Evolutionary conservation across 1,139 yeast genomes (phyloP), one percentile per base, ranked within the genome.

Genomic region (Suhomyces panamericanus): DNA sequence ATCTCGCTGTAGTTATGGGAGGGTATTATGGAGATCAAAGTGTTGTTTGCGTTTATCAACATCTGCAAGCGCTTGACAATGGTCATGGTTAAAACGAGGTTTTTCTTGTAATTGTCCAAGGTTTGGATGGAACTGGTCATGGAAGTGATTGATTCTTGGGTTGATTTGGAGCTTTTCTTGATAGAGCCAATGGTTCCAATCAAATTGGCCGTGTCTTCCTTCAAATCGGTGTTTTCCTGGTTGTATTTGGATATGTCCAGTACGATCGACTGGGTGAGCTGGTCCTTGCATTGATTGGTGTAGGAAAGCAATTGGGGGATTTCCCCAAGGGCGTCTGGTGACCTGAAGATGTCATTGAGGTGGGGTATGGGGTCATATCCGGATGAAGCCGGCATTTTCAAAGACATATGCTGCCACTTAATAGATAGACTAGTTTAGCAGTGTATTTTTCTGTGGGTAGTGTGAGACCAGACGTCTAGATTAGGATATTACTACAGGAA

Each of bases 51-150:
- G 29, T 83, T 83, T 3, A 88, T 76, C 43, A 93, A 73, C 87
- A 91, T 91, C 59, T 90, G 96, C 31, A 95, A 73, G 49, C 96
- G 76, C 57, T 93, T 87, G 50, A 93, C 74, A 30, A 91, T 81
- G 1, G 95, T 89, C 87, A 93, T 87, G 12, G 95, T 81, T 30
- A 81, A 73, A 3, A 89, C 91, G 42, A 93, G 69, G 60, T 93
- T 93, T 60, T 80, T 81, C 68, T 93, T 95, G 37, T 90, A 83
- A 43, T 78, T 80, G 63, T 93, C 99, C 48, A 93, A 72, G 31
- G 77, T 71, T 54, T 88, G 87, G 47, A 95, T 90, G 39, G 85
- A 86, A 6, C 80, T 72, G 0, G 97, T 91, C 78, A 89, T 85
- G 11, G 63, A 65, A 9, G 83, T 72, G 43, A 91, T 89, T 3